Evolutionary conservation across 1,284 basidiomycete species (phyloP), one percentile per base, ranked within the genome.

Genomic region (Tremellales sp.): DNA sequence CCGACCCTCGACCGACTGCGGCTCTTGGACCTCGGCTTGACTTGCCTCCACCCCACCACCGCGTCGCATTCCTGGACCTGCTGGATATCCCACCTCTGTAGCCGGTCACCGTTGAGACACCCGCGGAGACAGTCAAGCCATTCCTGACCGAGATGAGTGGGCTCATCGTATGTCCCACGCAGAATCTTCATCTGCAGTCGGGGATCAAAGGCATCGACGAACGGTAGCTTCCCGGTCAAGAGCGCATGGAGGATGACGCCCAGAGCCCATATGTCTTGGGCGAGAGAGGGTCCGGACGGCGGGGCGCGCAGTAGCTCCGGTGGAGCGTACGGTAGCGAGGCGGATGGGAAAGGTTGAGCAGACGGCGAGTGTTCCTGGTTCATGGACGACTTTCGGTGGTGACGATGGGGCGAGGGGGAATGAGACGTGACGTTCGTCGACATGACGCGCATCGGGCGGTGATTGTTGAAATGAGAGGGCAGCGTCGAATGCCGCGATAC

Each of bases 181-280:
- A 93, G 66, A 48, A 97, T 93, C 73, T 93, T 93, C 80, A 90
- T 84, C 53, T 88, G 85, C 52, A 95, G 71, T 38, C 92, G 76
- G 1, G 89, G 90, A 66, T 95, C 92, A 63, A 88, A 97, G 0
- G 84, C 75, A 69, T 97, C 92, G 25, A 68, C 74, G 66, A 95
- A 95, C 0, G 92, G 92, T 3, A 95, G 74, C 25, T 77, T 76
- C 2, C 88, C 89, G 0, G 83, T 84, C 25, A 95, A 76, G 3
- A 95, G 76, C 4, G 85, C 82, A 61, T 90, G 88, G 0, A 95
- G 79, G 58, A 94, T 79, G 43, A 92, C 83, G 0, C 92, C 92
- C 2, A 94, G 73, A 0, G 92, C 91, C 92, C 92, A 97, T 27
- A 95, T 83, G 58, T 97, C 92, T 65, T 90, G 87, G 0, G 85